These are phyloP conservation scores for Fusarium sp. DNA, from an alignment of 2,329 filamentous ascomycete genomes.

Conservation along the genomic window DNA sequence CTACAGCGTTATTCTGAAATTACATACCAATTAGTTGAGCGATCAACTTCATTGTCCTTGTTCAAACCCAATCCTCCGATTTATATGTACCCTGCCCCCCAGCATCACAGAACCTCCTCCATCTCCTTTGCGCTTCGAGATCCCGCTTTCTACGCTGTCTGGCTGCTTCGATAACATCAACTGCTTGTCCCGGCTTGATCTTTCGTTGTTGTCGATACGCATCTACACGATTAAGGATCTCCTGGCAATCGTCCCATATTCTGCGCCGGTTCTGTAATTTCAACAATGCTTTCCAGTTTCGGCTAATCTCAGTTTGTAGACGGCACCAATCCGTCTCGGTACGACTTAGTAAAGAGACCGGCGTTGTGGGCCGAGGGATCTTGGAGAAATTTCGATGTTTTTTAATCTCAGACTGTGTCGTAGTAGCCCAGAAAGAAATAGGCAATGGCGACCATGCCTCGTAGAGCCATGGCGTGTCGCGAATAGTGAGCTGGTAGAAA, in stretches of 20 bases:
- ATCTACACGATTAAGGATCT: too few relatives aligned
- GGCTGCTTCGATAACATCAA: not conserved
- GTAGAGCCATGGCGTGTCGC: constrained; percentile 35
- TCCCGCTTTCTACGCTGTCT: not conserved
- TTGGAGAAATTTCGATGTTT: not conserved
- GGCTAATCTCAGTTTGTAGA: not conserved
- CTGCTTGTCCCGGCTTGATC: not conserved
- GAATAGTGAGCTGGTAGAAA: constrained; percentile 16
- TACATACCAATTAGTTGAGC: too few relatives aligned
- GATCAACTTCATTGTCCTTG: too few relatives aligned
- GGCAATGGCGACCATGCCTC: constrained; percentile 36
- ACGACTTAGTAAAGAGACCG: not conserved
- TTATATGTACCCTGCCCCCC: not conserved
- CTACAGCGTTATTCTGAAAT: too few relatives aligned
- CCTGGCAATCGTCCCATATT: not conserved
- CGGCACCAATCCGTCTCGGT: not conserved
- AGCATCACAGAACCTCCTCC: not conserved
- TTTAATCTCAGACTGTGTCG: not conserved
- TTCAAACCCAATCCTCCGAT: not conserved
- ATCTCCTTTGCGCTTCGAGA: not conserved
- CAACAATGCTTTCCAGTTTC: not conserved
- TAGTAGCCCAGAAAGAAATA: constrained; percentile 39
- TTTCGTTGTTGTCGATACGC: too few relatives aligned
- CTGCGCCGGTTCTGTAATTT: not conserved
- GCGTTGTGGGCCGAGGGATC: not conserved